These are phyloP conservation scores for Rubus idaeus DNA, from an alignment of 306 rosid species.

Conservation along the genomic window DNA sequence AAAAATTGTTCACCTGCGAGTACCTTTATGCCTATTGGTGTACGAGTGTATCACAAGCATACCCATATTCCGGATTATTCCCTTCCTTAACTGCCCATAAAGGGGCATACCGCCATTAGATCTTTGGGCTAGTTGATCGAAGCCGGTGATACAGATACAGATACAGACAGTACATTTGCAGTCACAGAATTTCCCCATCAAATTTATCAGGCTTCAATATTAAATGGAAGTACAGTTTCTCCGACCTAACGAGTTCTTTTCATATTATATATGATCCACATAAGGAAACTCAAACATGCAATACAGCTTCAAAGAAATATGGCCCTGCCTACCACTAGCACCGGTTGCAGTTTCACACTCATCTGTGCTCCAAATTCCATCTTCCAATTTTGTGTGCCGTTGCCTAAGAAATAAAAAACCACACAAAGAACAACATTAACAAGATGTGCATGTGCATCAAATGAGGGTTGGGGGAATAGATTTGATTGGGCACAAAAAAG, in stretches of 20 bases:
- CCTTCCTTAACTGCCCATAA: not conserved
- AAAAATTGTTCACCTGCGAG: not conserved
- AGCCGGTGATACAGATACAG: not conserved
- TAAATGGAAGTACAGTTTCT: not conserved
- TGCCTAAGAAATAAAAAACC: constrained; percentile 1
- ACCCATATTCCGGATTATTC: not conserved
- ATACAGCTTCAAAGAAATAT: not conserved
- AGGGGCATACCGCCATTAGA: not conserved
- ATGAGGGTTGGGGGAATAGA: not conserved
- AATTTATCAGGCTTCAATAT: not conserved
- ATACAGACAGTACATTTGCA: not conserved
- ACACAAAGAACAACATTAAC: not conserved
- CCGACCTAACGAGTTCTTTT: not conserved
- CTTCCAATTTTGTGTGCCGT: not conserved
- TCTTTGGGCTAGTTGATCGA: not conserved
- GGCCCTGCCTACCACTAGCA: not conserved
- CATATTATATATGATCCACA: not conserved
- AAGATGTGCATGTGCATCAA: not conserved
- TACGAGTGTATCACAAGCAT: not conserved
- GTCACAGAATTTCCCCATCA: not conserved
- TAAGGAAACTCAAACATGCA: not conserved
- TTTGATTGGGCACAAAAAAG: not conserved
- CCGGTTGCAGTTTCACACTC: not conserved
- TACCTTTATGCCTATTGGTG: too few relatives aligned
- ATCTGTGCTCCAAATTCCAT: not conserved